phyloP scores from a whole-genome alignment of 1,284 basidiomycete species.

The Ustilago hordei region DNA sequence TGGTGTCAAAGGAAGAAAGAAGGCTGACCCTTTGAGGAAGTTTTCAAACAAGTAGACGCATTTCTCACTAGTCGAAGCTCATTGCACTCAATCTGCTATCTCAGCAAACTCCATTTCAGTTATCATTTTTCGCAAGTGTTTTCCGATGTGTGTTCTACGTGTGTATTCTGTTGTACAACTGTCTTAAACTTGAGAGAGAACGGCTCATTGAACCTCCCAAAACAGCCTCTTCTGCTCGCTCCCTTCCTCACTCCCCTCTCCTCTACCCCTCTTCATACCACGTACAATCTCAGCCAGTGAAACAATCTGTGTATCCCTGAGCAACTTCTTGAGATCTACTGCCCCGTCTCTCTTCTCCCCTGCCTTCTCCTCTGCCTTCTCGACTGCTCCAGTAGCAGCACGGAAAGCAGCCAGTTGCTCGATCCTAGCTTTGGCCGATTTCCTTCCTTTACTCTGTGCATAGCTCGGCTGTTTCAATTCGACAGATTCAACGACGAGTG shows the following conservation, averaged over 20 bases:
- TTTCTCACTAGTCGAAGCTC: neutral
- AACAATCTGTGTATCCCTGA: slow-evolving; percentile 17
- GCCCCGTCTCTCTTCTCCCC: neutral
- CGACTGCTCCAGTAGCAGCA: neutral
- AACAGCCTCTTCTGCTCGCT: slow-evolving; percentile 20
- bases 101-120: neutral
- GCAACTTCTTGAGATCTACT: slow-evolving; percentile 9
- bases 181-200: neutral
- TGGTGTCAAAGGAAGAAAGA: slow-evolving; percentile 30
- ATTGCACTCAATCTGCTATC: neutral
- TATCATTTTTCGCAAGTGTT: neutral
- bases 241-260: neutral
- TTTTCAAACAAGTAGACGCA: slow-evolving; percentile 47
- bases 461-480: slow-evolving; percentile 66
- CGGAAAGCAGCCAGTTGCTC: slow-evolving; percentile 48
- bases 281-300: slow-evolving; percentile 16
- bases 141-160: neutral
- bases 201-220: slow-evolving; percentile 28
- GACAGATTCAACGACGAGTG: slow-evolving; percentile 73
- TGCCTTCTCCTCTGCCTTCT: neutral
- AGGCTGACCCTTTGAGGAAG: slow-evolving; percentile 57
- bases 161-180: slow-evolving; percentile 5
- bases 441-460: slow-evolving; percentile 50
- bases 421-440: slow-evolving; percentile 50
- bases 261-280: slow-evolving; percentile 13